These are phyloP conservation scores for Diphasiastrum complanatum DNA, from an alignment of 83 land plant species.

Conservation along the genomic window DNA sequence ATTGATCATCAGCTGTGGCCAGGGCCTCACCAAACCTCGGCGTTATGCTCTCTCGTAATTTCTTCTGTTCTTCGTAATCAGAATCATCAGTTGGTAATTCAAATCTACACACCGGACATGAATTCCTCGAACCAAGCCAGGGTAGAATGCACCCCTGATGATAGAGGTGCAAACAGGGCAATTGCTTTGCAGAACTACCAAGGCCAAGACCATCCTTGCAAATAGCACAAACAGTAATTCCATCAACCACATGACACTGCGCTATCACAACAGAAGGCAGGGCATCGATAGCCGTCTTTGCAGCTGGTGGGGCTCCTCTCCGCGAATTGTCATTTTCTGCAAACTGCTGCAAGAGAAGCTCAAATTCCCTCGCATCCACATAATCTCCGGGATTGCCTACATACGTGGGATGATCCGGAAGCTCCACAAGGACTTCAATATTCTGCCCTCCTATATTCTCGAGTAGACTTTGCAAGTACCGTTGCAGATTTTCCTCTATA, in stretches of 20 bases:
- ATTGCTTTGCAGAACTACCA: conserved; percentile 31
- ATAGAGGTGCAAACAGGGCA: conserved; percentile 53
- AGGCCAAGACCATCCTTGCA: conserved; percentile 38
- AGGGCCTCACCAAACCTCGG: no score
- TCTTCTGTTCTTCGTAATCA: conserved; percentile 51
- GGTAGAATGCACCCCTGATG: conserved; percentile 52
- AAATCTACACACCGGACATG: conserved; percentile 51
- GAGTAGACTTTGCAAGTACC: conserved; percentile 20
- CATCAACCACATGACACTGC: conserved; percentile 15
- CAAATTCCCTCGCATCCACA: conserved; percentile 45
- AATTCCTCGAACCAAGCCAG: conserved; percentile 46
- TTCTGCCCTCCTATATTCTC: conserved; percentile 29
- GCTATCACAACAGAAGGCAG: conserved; percentile 23
- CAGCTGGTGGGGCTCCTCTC: conserved; percentile 52
- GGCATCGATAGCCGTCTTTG: conserved; percentile 29
- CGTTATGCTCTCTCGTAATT: no score
- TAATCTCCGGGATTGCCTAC: conserved; percentile 49
- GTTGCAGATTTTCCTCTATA: neutral
- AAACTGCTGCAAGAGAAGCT: conserved; percentile 39
- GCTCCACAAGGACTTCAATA: conserved; percentile 32
- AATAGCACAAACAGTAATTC: conserved; percentile 32
- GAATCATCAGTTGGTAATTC: conserved; percentile 58
- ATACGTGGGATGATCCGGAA: conserved; percentile 34
- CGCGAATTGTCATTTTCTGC: conserved; percentile 38
- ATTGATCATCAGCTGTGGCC: no score